Conservation (phyloP, 148 eudicot species). For the Fallopia convolvulus region DNA sequence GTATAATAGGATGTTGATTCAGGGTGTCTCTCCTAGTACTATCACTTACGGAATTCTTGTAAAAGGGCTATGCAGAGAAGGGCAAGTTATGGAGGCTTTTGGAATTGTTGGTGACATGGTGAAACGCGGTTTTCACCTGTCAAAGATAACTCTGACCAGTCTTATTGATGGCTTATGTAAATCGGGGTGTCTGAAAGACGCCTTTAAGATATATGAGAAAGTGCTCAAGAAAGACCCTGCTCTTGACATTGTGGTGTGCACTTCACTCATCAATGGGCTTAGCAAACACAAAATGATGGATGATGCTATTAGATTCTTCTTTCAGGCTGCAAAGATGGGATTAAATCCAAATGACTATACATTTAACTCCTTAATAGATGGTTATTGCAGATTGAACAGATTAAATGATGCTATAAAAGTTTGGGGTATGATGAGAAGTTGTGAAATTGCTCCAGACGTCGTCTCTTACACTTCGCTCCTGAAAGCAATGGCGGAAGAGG, state of each 20-base stretch:
- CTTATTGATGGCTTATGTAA: slow-evolving; percentile 60
- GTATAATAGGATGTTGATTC: slow-evolving; percentile 34
- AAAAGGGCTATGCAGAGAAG: slow-evolving; percentile 42
- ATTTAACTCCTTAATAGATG: slow-evolving; percentile 47
- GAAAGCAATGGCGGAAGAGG: slow-evolving; percentile 27
- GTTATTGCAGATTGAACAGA: slow-evolving; percentile 42
- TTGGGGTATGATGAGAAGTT: slow-evolving; percentile 28
- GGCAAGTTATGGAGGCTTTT: slow-evolving; percentile 40
- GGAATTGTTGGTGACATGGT: slow-evolving; percentile 37
- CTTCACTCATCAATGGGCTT: slow-evolving; percentile 47
- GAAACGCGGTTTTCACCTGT: slow-evolving; percentile 51
- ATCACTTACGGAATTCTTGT: slow-evolving; percentile 47
- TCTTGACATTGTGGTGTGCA: slow-evolving; percentile 39
- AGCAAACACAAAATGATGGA: slow-evolving; percentile 38
- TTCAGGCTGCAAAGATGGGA: slow-evolving; percentile 31
- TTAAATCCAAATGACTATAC: slow-evolving; percentile 32
- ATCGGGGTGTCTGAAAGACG: slow-evolving; percentile 39
- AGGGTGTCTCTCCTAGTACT: slow-evolving; percentile 31
- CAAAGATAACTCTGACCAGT: slow-evolving; percentile 34
- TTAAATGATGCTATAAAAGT: slow-evolving; percentile 30
- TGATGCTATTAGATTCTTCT: slow-evolving; percentile 49
- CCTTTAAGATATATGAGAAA: slow-evolving; percentile 28
- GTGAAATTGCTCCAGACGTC: slow-evolving; percentile 29
- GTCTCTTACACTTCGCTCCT: slow-evolving; percentile 44
- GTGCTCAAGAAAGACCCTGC: slow-evolving; percentile 33